Evolutionary conservation across 805 yeast species (phyloP).

Genomic region (Debaryomyces castellii): DNA sequence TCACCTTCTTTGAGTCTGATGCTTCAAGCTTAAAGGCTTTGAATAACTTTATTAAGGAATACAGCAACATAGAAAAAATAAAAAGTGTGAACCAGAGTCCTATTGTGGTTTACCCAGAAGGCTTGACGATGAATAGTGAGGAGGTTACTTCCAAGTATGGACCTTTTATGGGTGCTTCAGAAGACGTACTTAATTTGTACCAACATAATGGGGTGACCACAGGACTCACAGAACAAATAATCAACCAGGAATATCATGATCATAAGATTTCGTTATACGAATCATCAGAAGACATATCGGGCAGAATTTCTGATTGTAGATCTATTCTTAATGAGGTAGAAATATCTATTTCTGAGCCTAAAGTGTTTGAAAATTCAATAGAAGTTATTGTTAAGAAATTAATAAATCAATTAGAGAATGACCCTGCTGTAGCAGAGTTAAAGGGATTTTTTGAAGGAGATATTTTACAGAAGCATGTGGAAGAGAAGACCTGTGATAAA

Average conservation of each 20-base stretch:
- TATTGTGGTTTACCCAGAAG: background rate
- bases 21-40: background rate
- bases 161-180: background rate
- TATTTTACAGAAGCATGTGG: slow-evolving; percentile 7
- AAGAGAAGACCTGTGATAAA: slow-evolving; percentile 8
- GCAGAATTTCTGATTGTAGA: background rate
- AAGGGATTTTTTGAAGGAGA: slow-evolving; percentile 5
- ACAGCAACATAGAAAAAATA: background rate
- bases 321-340: background rate
- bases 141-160: background rate
- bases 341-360: slow-evolving; percentile 3
- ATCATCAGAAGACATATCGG: background rate
- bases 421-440: slow-evolving; percentile 8
- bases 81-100: background rate
- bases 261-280: slow-evolving; percentile 4
- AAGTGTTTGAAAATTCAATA: slow-evolving; percentile 2
- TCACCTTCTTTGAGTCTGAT: background rate
- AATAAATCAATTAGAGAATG: slow-evolving; percentile 6
- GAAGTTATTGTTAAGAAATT: slow-evolving; percentile 2
- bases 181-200: background rate
- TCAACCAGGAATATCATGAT: background rate
- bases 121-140: background rate
- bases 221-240: background rate
- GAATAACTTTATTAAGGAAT: background rate
- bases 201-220: background rate